phyloP scores from a whole-genome alignment of 768 basidiomycete species.

The Boletus rex-veris region DNA sequence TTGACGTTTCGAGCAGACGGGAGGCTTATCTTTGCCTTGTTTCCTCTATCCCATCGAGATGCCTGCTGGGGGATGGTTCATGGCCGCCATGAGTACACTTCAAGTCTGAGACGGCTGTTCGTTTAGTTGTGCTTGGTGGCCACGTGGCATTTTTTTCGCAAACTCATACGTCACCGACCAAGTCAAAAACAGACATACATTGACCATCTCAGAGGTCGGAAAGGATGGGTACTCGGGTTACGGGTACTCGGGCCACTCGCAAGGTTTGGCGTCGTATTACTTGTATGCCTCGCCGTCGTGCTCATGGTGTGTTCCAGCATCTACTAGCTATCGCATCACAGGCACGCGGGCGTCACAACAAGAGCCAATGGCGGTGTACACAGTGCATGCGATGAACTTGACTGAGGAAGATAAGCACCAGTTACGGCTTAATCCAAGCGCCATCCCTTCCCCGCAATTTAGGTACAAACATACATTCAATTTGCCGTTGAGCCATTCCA shows the following conservation, averaged over 20 bases:
- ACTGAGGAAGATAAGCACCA: slow-evolving; percentile 28
- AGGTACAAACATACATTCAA: slow-evolving; percentile 12
- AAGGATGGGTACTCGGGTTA: background rate
- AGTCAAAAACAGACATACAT: slow-evolving; percentile 19
- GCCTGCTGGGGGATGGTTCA: no score
- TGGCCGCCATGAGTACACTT: no score
- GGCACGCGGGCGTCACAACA: slow-evolving; percentile 10
- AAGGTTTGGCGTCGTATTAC: background rate
- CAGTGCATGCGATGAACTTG: slow-evolving; percentile 27
- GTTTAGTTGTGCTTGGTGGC: no score
- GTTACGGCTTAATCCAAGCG: slow-evolving; percentile 22
- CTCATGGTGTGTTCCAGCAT: background rate
- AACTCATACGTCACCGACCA: no score
- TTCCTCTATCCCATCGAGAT: no score
- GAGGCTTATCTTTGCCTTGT: no score
- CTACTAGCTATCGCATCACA: background rate
- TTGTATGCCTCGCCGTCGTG: no score
- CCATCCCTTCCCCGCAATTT: slow-evolving; percentile 24
- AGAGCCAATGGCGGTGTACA: slow-evolving; percentile 17
- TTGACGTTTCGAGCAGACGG: no score
- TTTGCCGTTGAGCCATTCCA: slow-evolving; percentile 17
- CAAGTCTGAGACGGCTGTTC: no score
- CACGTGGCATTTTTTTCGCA: no score
- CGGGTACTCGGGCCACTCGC: no score
- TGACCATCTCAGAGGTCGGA: slow-evolving; percentile 5